Conservation (phyloP, 257 asterid species). For the Lantana camara region DNA sequence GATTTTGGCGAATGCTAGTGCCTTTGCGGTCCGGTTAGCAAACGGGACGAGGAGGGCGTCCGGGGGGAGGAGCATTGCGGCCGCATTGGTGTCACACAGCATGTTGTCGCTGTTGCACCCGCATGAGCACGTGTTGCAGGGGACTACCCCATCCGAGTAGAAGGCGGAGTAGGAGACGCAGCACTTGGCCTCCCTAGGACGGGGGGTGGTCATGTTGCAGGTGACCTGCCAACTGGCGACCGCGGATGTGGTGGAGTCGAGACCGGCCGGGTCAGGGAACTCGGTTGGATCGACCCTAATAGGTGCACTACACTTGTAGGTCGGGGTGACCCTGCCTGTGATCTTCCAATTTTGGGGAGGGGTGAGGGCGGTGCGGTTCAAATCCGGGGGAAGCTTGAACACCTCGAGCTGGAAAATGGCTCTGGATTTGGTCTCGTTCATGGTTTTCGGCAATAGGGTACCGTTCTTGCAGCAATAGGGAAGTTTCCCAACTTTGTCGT, state of each 20-base stretch:
- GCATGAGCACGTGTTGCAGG: constrained; percentile 89
- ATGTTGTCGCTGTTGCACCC: constrained; percentile 59
- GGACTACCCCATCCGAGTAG: constrained; percentile 62
- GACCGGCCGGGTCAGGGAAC: constrained; percentile 74
- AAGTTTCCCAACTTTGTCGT: constrained; percentile 73
- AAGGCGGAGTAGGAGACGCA: constrained; percentile 89
- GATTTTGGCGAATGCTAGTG: constrained; percentile 60
- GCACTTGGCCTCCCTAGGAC: constrained; percentile 56
- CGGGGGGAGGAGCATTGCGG: constrained; percentile 57
- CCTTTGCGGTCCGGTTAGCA: constrained; percentile 54
- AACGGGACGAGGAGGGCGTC: constrained; percentile 85
- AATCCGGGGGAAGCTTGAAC: constrained; percentile 81
- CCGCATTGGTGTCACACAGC: constrained; percentile 43
- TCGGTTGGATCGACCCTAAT: constrained; percentile 61
- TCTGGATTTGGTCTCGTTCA: constrained; percentile 73
- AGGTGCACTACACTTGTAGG: constrained; percentile 78
- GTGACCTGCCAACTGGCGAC: constrained; percentile 81
- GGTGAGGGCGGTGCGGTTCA: constrained; percentile 64
- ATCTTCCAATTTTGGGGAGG: constrained; percentile 92
- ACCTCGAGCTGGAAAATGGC: constrained; percentile 82
- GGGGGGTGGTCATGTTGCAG: constrained; percentile 77
- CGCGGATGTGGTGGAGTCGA: constrained; percentile 48
- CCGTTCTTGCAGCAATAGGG: constrained; percentile 86
- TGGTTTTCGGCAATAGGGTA: constrained; percentile 57
- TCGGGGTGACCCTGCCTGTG: constrained; percentile 64